Evolutionary conservation across 345 rosid species (phyloP).

Genomic region (Noccaea caerulescens): DNA sequence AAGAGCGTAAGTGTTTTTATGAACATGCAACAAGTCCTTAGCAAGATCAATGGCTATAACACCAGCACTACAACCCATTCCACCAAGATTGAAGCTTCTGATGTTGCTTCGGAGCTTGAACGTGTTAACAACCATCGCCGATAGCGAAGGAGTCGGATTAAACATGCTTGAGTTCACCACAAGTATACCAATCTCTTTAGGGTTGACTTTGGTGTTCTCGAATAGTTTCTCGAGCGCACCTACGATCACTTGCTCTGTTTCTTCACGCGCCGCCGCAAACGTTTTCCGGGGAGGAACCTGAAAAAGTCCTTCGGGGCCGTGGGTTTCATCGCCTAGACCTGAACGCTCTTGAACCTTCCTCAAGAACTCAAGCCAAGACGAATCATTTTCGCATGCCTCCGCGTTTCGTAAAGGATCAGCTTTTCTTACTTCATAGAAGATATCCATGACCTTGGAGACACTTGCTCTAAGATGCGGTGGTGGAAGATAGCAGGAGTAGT

Average conservation of each 20-base stretch:
- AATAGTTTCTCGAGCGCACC: constrained; percentile 64
- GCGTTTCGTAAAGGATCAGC: constrained; percentile 47
- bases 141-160: constrained; percentile 76
- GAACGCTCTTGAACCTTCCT: constrained; percentile 70
- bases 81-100: constrained; percentile 65
- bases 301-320: constrained; percentile 63
- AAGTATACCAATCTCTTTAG: constrained; percentile 72
- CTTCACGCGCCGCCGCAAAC: constrained; percentile 62
- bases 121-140: constrained; percentile 69
- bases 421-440: constrained; percentile 38
- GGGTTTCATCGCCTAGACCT: constrained; percentile 76
- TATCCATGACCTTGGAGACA: constrained; percentile 33
- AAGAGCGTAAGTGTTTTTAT: constrained; percentile 70
- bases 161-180: constrained; percentile 79
- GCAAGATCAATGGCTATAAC: constrained; percentile 69
- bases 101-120: constrained; percentile 66
- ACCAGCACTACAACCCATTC: constrained; percentile 92
- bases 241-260: constrained; percentile 70
- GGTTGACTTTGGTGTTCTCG: constrained; percentile 54
- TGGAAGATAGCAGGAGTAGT: constrained; percentile 41
- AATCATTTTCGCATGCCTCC: constrained; percentile 20
- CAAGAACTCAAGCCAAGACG: constrained; percentile 59
- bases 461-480: constrained; percentile 27
- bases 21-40: constrained; percentile 65
- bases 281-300: constrained; percentile 58